These are phyloP conservation scores for Eucalyptus albens DNA, from an alignment of 345 rosid species.

Conservation along the genomic window DNA sequence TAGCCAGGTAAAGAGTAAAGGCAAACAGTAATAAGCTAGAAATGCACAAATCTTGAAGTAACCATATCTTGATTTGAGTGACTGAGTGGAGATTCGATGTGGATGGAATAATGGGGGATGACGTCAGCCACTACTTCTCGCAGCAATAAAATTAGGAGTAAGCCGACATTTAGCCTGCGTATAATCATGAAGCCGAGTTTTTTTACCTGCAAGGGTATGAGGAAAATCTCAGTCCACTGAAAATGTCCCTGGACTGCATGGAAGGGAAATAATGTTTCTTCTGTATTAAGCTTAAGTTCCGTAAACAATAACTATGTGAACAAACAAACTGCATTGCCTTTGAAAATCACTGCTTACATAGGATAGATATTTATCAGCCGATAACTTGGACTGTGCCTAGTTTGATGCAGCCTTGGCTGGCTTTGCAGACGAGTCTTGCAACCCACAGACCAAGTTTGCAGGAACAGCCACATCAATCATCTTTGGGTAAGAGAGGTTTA, in stretches of 20 bases:
- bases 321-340: neutral
- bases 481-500: conserved; percentile 78
- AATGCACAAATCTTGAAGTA: neutral
- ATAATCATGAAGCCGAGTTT: neutral
- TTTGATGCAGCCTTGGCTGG: neutral
- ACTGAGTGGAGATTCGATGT: neutral
- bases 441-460: conserved; percentile 78
- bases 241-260: neutral
- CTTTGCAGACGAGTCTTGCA: conserved; percentile 37
- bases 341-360: neutral
- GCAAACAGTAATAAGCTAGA: neutral
- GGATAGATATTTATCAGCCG: neutral
- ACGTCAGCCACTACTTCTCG: neutral
- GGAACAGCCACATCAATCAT: conserved; percentile 86
- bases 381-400: neutral
- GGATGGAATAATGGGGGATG: neutral
- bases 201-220: neutral
- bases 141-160: neutral
- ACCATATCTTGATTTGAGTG: neutral
- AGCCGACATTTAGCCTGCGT: neutral
- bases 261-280: neutral
- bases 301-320: neutral
- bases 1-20: neutral
- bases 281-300: neutral
- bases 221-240: neutral